Conservation (phyloP, 176 grass and related monocot species). For the Oropetium thomaeum region DNA sequence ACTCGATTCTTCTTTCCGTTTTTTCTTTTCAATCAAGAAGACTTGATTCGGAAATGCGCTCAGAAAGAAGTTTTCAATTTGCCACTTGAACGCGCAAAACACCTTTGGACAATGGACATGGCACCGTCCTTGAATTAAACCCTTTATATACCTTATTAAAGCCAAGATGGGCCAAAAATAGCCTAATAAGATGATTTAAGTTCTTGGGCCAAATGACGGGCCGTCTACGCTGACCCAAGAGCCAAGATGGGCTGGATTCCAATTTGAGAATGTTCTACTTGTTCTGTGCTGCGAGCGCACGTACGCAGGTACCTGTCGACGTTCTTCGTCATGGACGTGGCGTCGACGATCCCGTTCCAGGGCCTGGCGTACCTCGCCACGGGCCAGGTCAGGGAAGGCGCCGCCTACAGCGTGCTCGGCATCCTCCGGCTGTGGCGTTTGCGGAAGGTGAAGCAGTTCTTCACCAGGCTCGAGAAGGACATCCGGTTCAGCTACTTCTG, state of each 20-base stretch:
- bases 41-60: background rate
- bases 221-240: too few relatives aligned
- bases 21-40: too few relatives aligned
- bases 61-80: background rate
- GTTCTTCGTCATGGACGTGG: conserved; percentile 93
- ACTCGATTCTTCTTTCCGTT: too few relatives aligned
- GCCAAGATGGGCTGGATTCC: too few relatives aligned
- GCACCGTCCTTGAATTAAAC: too few relatives aligned
- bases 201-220: too few relatives aligned
- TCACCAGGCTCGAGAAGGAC: conserved; percentile 97
- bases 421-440: conserved; percentile 87
- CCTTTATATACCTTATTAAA: too few relatives aligned
- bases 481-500: conserved; percentile 99
- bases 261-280: too few relatives aligned
- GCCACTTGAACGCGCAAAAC: too few relatives aligned
- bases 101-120: too few relatives aligned
- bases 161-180: too few relatives aligned
- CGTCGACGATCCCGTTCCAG: conserved; percentile 84
- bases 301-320: conserved; percentile 68
- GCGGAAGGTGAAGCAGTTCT: conserved; percentile 84
- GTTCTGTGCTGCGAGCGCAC: background rate
- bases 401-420: conserved; percentile 67
- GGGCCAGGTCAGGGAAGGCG: conserved; percentile 50
- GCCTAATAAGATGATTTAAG: too few relatives aligned
- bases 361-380: conserved; percentile 70